These are phyloP conservation scores for Chaetomium globosum DNA, from an alignment of 2,329 filamentous ascomycete species.

Conservation along the genomic window DNA sequence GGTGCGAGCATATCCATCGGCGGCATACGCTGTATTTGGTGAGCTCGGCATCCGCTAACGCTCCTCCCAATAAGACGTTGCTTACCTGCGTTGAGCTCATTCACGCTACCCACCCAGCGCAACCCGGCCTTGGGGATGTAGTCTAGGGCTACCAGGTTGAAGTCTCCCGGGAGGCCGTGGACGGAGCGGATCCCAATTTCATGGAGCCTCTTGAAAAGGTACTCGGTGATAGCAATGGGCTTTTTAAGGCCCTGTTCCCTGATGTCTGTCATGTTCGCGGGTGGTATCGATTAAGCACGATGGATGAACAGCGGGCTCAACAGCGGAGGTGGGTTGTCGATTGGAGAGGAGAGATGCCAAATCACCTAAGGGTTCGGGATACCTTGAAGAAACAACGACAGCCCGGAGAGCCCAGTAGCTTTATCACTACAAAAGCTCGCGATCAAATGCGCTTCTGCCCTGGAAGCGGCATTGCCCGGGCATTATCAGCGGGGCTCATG, in stretches of 20 bases:
- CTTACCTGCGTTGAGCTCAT: constrained; percentile 72
- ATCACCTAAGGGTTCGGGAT: neutral
- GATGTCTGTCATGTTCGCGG: constrained; percentile 42
- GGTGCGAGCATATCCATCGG: constrained; percentile 77
- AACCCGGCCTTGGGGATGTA: constrained; percentile 62
- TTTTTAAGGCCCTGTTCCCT: constrained; percentile 49
- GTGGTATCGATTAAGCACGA: neutral
- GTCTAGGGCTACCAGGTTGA: constrained; percentile 70
- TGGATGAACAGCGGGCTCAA: neutral
- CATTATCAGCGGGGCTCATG: constrained; percentile 1
- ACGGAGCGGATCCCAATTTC: constrained; percentile 67
- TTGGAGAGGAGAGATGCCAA: neutral
- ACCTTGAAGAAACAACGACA: neutral
- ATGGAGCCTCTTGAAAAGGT: constrained; percentile 66
- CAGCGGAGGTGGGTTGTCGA: neutral
- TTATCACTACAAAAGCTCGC: constrained; percentile 11
- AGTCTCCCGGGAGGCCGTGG: constrained; percentile 72
- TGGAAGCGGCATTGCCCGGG: constrained; percentile 3
- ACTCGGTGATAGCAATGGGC: constrained; percentile 62
- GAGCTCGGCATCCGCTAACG: neutral
- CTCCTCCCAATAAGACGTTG: constrained; percentile 9
- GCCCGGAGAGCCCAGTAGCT: neutral
- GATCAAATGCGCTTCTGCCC: constrained; percentile 13
- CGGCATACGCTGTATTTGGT: constrained; percentile 66
- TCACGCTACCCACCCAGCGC: constrained; percentile 69